These are phyloP conservation scores for Cladosporium phlei DNA, from an alignment of 2,329 filamentous ascomycete genomes.

Conservation along the genomic window DNA sequence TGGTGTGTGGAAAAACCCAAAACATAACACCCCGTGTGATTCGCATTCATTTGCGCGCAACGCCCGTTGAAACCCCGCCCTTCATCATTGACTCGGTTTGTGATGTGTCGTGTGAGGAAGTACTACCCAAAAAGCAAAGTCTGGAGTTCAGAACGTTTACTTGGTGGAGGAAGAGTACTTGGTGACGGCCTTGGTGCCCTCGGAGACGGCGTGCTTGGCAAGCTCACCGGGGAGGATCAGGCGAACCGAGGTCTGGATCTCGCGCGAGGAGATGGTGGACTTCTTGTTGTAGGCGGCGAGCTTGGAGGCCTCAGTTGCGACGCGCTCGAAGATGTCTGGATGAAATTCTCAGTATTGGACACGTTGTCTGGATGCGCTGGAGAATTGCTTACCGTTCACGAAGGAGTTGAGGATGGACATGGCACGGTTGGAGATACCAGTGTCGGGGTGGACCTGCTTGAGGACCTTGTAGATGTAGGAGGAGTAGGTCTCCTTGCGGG, in stretches of 20 bases:
- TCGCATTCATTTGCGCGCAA: slow-evolving; percentile 45
- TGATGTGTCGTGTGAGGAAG: slow-evolving; percentile 15
- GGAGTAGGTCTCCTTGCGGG: slow-evolving; percentile 99
- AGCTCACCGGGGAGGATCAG: slow-evolving; percentile 97
- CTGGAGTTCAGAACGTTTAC: slow-evolving; percentile 54
- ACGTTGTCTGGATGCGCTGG: neutral
- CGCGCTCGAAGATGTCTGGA: slow-evolving; percentile 97
- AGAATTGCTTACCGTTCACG: slow-evolving; percentile 73
- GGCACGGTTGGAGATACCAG: slow-evolving; percentile 99
- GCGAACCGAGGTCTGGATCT: slow-evolving; percentile 98
- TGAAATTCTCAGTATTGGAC: slow-evolving; percentile 19
- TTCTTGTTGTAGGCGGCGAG: slow-evolving; percentile 99
- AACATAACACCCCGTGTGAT: slow-evolving; percentile 43
- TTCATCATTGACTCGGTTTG: slow-evolving; percentile 21
- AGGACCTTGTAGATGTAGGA: slow-evolving; percentile 99
- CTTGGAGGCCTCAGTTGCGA: slow-evolving; percentile 98
- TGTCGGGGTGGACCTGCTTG: slow-evolving; percentile 99
- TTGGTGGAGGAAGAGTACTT: slow-evolving; percentile 99
- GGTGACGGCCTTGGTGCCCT: slow-evolving; percentile 99
- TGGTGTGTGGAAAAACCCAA: slow-evolving; percentile 15
- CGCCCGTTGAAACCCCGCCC: slow-evolving; percentile 49
- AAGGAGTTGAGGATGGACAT: slow-evolving; percentile 99
- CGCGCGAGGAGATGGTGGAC: slow-evolving; percentile 97
- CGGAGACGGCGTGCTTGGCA: slow-evolving; percentile 98
- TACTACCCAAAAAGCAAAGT: slow-evolving; percentile 40